Base-by-base conservation (phyloP, 345 rosid species). In the Streptanthus diversifolius region DNA sequence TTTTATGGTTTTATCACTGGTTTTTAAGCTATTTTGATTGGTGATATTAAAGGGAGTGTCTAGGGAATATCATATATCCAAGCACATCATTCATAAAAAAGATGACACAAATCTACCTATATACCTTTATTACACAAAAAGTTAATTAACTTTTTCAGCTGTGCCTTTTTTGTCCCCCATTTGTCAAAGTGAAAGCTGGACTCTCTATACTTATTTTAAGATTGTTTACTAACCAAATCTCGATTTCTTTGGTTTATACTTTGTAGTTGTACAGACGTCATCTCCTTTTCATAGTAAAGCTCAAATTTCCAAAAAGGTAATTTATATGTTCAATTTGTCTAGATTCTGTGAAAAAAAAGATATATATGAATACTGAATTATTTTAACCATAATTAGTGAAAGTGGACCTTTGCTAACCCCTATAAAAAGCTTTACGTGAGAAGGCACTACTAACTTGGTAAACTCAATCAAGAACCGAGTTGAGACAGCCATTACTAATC, bases 81-180 rank as follows among this genome's bases (percentile, higher is more conserved):
- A 53, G 43, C 63, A 37, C 67, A 63, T 64, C 7, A 37, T 56
- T 70, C 62, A 77, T 24, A 56, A 70, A 64, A 64, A 65, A 53
- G 80, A 45, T 63, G 45, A 55, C 75, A 63, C 17, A 35, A 54
- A 70, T 32, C 56, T 59, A 69, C 37, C 79, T 43, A 4, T 75
- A 41, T 18, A 69, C 79, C 70, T 69, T 61, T 62, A 76, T 40
- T 70, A 76, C 75, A 53, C 70, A 70, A 55, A 76, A 76, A 77
- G 76, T 39, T 57, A 49, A 49, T 14, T 43, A 71, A 43, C 76
- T 71, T 49, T 44, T 70, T 64, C 76, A 70, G 48, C 15, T 7
- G 60, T 37, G 44, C 72, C 64, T 8, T 76, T 57, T 70, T 70
- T 76, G 79, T 70, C 79, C 59, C 76, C 72, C 54, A 39, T 71